These are phyloP conservation scores for Chaetomiaceae sp. DNA, from an alignment of 2,329 filamentous ascomycete species.

Conservation along the genomic window DNA sequence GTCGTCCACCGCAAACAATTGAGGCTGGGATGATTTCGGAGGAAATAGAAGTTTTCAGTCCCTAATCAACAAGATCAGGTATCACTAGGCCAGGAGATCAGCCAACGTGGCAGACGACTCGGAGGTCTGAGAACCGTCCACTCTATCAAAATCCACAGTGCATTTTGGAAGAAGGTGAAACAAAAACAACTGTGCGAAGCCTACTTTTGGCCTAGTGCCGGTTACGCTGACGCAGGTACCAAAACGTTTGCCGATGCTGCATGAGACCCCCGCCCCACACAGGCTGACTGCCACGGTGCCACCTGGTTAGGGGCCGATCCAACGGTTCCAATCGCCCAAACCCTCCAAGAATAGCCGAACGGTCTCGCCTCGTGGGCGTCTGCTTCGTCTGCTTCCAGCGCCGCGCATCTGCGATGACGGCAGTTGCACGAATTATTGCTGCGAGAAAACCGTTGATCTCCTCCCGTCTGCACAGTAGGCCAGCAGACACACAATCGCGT, in stretches of 20 bases:
- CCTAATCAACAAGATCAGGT: not conserved
- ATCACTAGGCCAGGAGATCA: not conserved
- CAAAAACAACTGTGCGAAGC: not conserved
- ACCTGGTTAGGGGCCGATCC: constrained; percentile 9
- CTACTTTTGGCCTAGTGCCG: constrained; percentile 2
- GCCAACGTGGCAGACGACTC: not conserved
- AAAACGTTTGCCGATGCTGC: constrained; percentile 5
- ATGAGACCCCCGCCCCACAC: not conserved
- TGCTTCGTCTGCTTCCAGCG: no score
- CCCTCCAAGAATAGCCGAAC: constrained; percentile 4
- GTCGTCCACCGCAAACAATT: no score
- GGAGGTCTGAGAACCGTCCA: not conserved
- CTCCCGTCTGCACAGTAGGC: no score
- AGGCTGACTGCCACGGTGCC: constrained; percentile 5
- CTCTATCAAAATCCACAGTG: not conserved
- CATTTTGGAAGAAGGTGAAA: not conserved
- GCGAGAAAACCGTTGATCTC: no score
- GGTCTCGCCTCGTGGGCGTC: no score
- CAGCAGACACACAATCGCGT: no score
- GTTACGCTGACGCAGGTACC: constrained; percentile 12
- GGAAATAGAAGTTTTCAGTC: no score
- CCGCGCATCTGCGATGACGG: not conserved
- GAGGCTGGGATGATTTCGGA: not conserved
- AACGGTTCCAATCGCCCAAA: constrained; percentile 5
- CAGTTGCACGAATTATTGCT: no score